Base-by-base conservation (phyloP, 2,329 filamentous ascomycete species). In the Monilinia laxa region DNA sequence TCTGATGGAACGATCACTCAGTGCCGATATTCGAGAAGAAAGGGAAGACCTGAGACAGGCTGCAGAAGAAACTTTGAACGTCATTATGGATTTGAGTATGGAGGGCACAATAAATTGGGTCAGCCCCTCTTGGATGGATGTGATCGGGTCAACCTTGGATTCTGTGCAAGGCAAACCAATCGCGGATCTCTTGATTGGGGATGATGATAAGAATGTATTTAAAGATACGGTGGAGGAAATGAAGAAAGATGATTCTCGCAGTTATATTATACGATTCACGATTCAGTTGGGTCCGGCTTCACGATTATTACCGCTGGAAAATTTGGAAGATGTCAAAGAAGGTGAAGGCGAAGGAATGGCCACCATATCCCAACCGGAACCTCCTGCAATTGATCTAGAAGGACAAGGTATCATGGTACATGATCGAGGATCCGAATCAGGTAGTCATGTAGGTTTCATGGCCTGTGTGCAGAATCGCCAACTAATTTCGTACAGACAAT, bases 341-440 rank as follows among this genome's bases (percentile, higher is more conserved):
- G 60, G 65, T n/a, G 71, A 66, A 35, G 70, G 71, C 28, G 68
- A 70, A 57, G 68, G 79, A 47, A 76, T 79, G 38, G 73, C 75
- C 11, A 68, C 69, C 31, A 67, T 80, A 35, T 76, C 80, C 65
- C 40, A 62, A 52, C 23, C 35, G 14, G 75, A 78, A 38, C 78
- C 83, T 63, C 80, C 83, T 66, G 83, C 87, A 51, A 83, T 97
- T 68, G 90, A 93, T 69, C 85, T 99, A 68, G 96, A 99, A 80
- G 96, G 92, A 9, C 95, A 99, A 79, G 95, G 95, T 28, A 99
- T 99, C 75, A 96, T 98, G 90, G 92, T 98, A 9, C 98, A 97
- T 77, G 93, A 98, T 77, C 88, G 90, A 69, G 86, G 90, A 16
- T 91, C 92, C 49, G 93, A 92, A 62, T 90, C 89, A 66, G 91